phyloP scores from a whole-genome alignment of 768 basidiomycete genomes.

The Basidioascus undulatus region DNA sequence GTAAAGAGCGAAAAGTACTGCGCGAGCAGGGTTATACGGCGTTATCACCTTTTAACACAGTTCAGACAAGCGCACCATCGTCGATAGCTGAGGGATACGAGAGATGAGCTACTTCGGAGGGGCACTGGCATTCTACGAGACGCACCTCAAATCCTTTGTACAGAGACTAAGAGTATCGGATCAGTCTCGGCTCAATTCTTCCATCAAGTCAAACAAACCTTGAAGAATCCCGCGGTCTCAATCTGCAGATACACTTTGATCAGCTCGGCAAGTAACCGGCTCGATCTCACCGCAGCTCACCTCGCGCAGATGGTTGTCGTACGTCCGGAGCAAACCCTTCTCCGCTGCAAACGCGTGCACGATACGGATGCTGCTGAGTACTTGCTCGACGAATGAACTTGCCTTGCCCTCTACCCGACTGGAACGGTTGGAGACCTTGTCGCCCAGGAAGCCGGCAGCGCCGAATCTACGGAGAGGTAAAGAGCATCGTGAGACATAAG shows the following conservation, averaged over 20 bases:
- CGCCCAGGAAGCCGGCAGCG: background rate
- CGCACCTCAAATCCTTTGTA: too few relatives aligned
- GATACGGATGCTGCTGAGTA: slow-evolving; percentile 2
- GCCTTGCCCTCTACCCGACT: background rate
- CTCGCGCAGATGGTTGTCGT: background rate
- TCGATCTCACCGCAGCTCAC: background rate
- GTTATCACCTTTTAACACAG: too few relatives aligned
- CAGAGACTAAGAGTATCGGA: too few relatives aligned
- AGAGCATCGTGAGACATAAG: too few relatives aligned
- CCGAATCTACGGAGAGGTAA: too few relatives aligned
- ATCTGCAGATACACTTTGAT: background rate
- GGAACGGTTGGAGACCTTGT: background rate
- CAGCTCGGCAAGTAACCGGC: background rate
- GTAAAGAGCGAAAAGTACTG: too few relatives aligned
- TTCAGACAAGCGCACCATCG: too few relatives aligned
- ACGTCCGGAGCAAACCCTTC: background rate
- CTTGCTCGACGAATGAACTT: slow-evolving; percentile 1
- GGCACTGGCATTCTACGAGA: too few relatives aligned
- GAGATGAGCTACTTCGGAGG: too few relatives aligned
- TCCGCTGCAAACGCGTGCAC: slow-evolving; percentile 3
- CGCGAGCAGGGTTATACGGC: too few relatives aligned
- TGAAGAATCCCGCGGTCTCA: background rate
- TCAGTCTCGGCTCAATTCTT: too few relatives aligned
- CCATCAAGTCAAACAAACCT: background rate
- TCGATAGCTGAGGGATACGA: too few relatives aligned